Evolutionary conservation across 1,284 basidiomycete species (phyloP).

Genomic region (Pholiota adiposa): DNA sequence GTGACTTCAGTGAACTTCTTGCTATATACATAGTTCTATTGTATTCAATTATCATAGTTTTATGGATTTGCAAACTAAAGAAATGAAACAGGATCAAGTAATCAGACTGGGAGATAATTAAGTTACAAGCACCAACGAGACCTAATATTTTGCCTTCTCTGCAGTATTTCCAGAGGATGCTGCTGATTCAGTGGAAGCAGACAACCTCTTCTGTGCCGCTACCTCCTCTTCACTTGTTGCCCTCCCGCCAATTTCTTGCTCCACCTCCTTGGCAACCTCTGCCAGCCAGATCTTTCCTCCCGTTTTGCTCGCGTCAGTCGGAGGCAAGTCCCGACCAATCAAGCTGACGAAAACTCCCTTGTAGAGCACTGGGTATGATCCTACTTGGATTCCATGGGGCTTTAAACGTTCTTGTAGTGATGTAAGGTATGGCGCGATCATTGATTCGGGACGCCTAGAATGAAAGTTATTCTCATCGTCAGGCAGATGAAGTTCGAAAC

Average conservation of each 20-base stretch:
- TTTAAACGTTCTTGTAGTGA: conserved; percentile 77
- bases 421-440: conserved; percentile 89
- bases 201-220: conserved; percentile 39
- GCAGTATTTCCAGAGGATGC: conserved; percentile 4
- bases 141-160: conserved; percentile 20
- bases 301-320: conserved; percentile 41
- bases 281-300: conserved; percentile 39
- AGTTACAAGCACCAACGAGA: not conserved
- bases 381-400: conserved; percentile 80
- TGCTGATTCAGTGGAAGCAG: conserved; percentile 10
- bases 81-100: conserved; percentile 6
- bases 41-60: too few species aligned
- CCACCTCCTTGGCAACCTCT: conserved; percentile 73
- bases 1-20: not conserved
- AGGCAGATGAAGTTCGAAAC: conserved; percentile 25
- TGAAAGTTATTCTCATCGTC: conserved; percentile 4
- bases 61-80: not conserved
- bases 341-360: conserved; percentile 72
- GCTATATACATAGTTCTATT: not conserved
- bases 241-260: conserved; percentile 56
- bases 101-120: not conserved
- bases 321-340: conserved; percentile 70
- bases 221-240: conserved; percentile 67
- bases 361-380: conserved; percentile 76
- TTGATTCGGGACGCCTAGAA: conserved; percentile 71